Percentiles rank a stretch among this genome's conserved stretches.
These are phyloP conservation scores for Microbotryomycetes sp. DNA, from an alignment of 1,284 basidiomycete genomes.

Conservation along the genomic window DNA sequence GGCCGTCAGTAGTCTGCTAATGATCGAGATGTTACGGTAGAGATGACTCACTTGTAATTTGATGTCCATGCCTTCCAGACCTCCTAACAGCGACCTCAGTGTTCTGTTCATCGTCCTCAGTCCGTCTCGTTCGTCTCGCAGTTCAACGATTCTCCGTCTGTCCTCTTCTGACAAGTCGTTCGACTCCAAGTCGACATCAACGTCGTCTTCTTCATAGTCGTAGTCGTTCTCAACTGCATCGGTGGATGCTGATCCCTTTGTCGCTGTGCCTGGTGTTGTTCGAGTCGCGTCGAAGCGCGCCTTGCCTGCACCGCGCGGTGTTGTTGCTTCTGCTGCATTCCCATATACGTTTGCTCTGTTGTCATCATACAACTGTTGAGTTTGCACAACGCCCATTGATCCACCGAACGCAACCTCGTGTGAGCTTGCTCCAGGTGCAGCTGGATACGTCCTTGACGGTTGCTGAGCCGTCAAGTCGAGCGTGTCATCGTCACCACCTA, in stretches of 20 bases:
- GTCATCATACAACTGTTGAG: not conserved
- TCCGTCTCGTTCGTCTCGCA: constrained; percentile 29
- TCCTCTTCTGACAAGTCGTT: constrained; percentile 6
- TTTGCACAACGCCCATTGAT: not conserved
- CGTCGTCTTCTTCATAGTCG: not conserved
- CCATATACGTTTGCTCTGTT: not conserved
- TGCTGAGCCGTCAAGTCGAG: not conserved
- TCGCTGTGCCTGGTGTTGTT: not conserved
- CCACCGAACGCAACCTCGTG: constrained; percentile 4
- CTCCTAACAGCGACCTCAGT: constrained; percentile 14
- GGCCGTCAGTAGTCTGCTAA: no score
- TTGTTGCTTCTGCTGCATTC: not conserved
- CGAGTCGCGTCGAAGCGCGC: not conserved
- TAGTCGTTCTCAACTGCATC: not conserved
- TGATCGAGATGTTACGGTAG: no score
- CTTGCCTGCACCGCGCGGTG: not conserved
- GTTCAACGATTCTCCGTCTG: constrained; percentile 5
- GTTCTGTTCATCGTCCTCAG: constrained; percentile 30
- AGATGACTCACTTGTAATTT: constrained; percentile 27
- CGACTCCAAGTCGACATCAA: not conserved
- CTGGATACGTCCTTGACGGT: not conserved
- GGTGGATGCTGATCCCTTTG: not conserved
- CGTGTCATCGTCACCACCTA: not conserved
- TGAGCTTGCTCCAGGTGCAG: not conserved
- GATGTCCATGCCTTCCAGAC: constrained; percentile 15